Conservation (phyloP, 345 rosid species). For the Microcos paniculata region DNA sequence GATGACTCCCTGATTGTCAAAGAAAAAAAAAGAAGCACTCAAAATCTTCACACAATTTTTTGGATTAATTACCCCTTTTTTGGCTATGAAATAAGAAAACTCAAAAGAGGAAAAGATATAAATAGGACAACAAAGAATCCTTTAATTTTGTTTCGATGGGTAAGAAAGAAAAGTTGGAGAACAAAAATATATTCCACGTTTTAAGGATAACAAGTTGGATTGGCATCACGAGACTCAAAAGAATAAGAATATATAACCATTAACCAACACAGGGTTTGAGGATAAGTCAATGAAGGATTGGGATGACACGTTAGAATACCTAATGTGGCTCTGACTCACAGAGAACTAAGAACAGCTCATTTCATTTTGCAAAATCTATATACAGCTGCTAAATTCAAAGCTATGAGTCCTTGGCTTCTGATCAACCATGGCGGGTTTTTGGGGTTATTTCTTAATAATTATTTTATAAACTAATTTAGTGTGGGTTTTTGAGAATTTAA, state of each 20-base stretch:
- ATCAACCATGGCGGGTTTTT: not conserved
- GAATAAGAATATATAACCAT: not conserved
- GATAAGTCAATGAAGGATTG: conserved; percentile 6
- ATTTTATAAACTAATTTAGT: no score
- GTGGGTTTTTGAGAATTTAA: no score
- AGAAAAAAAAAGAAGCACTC: not conserved
- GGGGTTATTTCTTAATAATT: not conserved
- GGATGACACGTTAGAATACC: not conserved
- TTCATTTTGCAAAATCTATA: not conserved
- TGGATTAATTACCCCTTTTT: not conserved
- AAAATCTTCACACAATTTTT: not conserved
- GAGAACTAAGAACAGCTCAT: not conserved
- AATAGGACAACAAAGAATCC: not conserved
- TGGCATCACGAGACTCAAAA: not conserved
- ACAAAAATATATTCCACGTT: conserved; percentile 2
- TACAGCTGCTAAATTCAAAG: not conserved
- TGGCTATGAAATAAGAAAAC: not conserved
- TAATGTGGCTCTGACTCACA: conserved; percentile 10
- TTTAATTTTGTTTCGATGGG: not conserved
- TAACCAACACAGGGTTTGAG: not conserved
- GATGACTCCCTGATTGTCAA: conserved; percentile 20
- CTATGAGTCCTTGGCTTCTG: not conserved
- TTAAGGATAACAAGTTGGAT: conserved; percentile 3
- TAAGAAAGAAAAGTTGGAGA: not conserved
- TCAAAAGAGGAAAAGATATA: not conserved